Evolutionary conservation across 2,329 filamentous ascomycete species (phyloP).

Genomic region (Verticillium klebahnii): DNA sequence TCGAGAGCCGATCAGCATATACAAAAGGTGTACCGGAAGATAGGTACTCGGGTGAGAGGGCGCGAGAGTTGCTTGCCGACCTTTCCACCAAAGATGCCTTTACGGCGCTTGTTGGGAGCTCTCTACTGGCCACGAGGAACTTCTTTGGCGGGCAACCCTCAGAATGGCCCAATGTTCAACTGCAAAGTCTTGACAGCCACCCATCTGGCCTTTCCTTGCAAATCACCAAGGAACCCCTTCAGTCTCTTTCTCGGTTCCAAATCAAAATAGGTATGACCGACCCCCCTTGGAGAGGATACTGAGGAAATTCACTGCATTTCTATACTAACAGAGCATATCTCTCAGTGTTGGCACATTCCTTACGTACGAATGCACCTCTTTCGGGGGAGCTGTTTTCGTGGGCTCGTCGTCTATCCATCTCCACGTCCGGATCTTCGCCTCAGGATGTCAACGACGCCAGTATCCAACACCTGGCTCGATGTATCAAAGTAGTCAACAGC

Average conservation of each 20-base stretch:
- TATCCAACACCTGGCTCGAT: neutral
- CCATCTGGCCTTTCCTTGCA: neutral
- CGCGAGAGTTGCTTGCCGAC: neutral
- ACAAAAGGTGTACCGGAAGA: neutral
- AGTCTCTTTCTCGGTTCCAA: neutral
- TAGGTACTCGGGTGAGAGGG: too few relatives aligned
- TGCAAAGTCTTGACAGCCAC: neutral
- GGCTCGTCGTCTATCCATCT: neutral
- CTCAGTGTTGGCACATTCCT: neutral
- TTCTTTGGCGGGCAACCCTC: neutral
- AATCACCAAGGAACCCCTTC: neutral
- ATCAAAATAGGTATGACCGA: neutral
- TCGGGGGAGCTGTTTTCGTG: neutral
- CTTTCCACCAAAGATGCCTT: neutral
- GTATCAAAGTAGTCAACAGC: neutral
- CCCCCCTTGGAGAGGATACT: neutral
- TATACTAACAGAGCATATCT: neutral
- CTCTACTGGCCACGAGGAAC: neutral
- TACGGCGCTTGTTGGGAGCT: neutral
- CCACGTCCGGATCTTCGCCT: neutral
- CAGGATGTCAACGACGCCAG: neutral
- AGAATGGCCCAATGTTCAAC: neutral
- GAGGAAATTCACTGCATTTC: neutral
- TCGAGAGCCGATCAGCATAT: neutral
- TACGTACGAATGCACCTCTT: neutral